Conservation (phyloP, 225 moss, liverwort and hornwort genomes). For the Marchantia polymorpha region DNA sequence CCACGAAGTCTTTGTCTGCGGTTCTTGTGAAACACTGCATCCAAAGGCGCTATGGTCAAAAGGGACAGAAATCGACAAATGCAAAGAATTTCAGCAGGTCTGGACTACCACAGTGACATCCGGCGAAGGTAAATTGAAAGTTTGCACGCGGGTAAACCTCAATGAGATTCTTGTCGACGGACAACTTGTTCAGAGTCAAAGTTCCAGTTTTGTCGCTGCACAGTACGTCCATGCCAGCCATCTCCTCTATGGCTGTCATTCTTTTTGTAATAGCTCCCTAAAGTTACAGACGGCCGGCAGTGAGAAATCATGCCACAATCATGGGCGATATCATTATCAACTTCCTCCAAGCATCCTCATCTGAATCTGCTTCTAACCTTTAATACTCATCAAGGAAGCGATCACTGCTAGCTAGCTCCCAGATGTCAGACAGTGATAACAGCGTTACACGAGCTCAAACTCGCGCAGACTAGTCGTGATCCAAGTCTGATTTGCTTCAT, state of each 20-base stretch:
- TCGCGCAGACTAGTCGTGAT: too few relatives aligned
- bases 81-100: background rate
- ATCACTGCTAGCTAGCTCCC: background rate
- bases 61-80: background rate
- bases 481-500: too few relatives aligned
- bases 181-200: slow-evolving; percentile 7
- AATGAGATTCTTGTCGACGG: slow-evolving; percentile 6
- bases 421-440: too few relatives aligned
- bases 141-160: slow-evolving; percentile 6
- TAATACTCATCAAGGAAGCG: too few relatives aligned
- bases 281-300: background rate
- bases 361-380: background rate
- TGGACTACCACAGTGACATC: too few relatives aligned
- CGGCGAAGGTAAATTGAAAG: background rate
- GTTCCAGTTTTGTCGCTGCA: slow-evolving; percentile 63
- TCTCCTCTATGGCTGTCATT: slow-evolving; percentile 79
- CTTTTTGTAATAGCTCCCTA: slow-evolving; percentile 75
- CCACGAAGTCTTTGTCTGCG: slow-evolving; percentile 7
- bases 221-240: slow-evolving; percentile 75
- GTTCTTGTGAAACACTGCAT: slow-evolving; percentile 2
- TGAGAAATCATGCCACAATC: background rate
- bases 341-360: background rate
- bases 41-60: background rate
- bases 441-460: too few relatives aligned
- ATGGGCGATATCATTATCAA: background rate